Base-by-base conservation (phyloP, 1,284 basidiomycete genomes). In the Ustilago xerochloae region DNA sequence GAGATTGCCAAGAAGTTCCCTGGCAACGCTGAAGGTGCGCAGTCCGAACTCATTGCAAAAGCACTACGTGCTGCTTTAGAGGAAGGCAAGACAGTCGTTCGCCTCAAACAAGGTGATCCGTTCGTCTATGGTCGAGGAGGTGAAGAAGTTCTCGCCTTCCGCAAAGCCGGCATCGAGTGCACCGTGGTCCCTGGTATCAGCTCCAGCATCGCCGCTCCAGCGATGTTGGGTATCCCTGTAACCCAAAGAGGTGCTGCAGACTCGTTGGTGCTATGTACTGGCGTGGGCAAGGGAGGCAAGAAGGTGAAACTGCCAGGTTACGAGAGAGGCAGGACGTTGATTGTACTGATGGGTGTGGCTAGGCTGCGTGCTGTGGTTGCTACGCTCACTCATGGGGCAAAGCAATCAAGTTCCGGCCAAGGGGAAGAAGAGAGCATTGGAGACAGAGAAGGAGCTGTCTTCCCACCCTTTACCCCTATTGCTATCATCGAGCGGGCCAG, bases 51-150 rank as follows among this genome's bases (percentile, higher is more conserved):
- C 87, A 96, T 97, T 92, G 89, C 92, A 68, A 89, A 91, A 9
- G 96, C 94, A 0, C 86, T 97, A 2, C 90, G 91, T 52, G 94
- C 90, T 10, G 93, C 93, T 0, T 87, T 86, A 30, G 87, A 88
- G 10, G 87, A 88, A 10, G 96, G 96, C 0, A 87, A 94, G 79
- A 91, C 90, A 3, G 94, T 99, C 30, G 92, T 99, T 22, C 88
- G 96, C 35, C 88, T 99, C 15, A 98, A 99, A 86, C 96, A 98
- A 87, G 96, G 96, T 28, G 96, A 98, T 84, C 96, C 96, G 1
- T 92, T 92, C 29, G 90, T 99, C 0, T 99, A 97, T 81, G 96
- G 93, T 3, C 90, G 96, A 22, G 92, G 92, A 0, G 94, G 94
- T 12, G 96, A 98, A 84, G 96, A 99, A 85, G 90, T 98, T 1